Conservation (phyloP, 2,329 filamentous ascomycete genomes). For the Xylariaceae sp. region DNA sequence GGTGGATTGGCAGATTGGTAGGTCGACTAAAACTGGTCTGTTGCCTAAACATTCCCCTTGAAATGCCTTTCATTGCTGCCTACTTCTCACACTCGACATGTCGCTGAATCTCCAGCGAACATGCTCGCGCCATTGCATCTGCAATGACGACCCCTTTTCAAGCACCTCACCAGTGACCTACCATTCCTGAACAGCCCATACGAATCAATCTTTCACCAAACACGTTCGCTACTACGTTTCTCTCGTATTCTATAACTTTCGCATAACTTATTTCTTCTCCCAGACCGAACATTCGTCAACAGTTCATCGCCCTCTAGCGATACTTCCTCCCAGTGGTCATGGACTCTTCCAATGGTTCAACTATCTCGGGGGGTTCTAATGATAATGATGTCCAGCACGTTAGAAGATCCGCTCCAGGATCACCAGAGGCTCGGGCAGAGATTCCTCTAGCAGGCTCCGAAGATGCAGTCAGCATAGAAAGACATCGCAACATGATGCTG, state of each 20-base stretch:
- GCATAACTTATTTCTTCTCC: neutral
- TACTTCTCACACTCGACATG: neutral
- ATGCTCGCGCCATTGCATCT: neutral
- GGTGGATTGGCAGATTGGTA: neutral
- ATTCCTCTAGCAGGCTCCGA: slow-evolving; percentile 14
- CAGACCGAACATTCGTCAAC: slow-evolving; percentile 4
- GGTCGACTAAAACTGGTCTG: neutral
- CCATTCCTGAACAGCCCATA: neutral
- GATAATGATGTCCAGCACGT: slow-evolving; percentile 21
- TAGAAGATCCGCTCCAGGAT: slow-evolving; percentile 14
- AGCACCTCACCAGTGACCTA: neutral
- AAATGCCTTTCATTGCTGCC: neutral
- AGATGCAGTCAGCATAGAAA: slow-evolving; percentile 22
- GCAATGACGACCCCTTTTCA: neutral
- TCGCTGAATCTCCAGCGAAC: neutral
- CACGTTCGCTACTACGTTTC: neutral
- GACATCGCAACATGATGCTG: slow-evolving; percentile 32
- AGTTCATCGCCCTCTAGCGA: neutral
- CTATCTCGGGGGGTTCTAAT: slow-evolving; percentile 9
- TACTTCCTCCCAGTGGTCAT: slow-evolving; percentile 10
- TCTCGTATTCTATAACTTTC: neutral
- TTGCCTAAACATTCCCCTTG: neutral
- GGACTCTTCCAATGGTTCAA: slow-evolving; percentile 17
- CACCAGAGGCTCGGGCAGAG: slow-evolving; percentile 1
- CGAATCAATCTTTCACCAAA: neutral